Conservation (phyloP, 805 yeast species). For the baker's yeast (Saccharomyces cerevisiae) region DNA sequence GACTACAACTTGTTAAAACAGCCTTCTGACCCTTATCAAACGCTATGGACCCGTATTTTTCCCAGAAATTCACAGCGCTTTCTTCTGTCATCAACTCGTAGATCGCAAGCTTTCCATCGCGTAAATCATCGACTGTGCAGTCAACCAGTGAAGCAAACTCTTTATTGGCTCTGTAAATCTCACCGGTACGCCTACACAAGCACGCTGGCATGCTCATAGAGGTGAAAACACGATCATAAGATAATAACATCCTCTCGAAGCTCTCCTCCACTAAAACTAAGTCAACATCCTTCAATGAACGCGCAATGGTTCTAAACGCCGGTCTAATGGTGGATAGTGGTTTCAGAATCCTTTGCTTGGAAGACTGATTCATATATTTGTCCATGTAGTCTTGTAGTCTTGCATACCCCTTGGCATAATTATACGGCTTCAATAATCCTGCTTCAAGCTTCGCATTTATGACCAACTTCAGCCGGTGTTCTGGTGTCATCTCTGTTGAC, state of each 20-base stretch:
- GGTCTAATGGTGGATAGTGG: constrained; percentile 84
- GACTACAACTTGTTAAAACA: constrained; percentile 82
- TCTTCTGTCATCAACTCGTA: constrained; percentile 94
- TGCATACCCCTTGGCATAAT: constrained; percentile 90
- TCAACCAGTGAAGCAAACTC: constrained; percentile 93
- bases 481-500: constrained; percentile 87
- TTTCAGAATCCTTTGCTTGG: constrained; percentile 75
- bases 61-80: constrained; percentile 96
- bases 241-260: constrained; percentile 86
- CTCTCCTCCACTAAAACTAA: constrained; percentile 86
- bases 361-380: constrained; percentile 75
- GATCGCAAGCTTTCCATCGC: constrained; percentile 86
- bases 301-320: constrained; percentile 86
- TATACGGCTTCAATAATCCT: constrained; percentile 83
- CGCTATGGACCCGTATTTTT: constrained; percentile 91
- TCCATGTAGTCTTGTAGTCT: constrained; percentile 87
- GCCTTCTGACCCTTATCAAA: constrained; percentile 95
- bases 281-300: constrained; percentile 83
- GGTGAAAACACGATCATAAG: constrained; percentile 90
- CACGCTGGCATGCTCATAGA: constrained; percentile 98
- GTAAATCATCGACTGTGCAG: constrained; percentile 78
- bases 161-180: constrained; percentile 87
- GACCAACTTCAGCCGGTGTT: constrained; percentile 85
- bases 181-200: constrained; percentile 95
- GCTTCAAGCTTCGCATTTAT: constrained; percentile 92